Conservation (phyloP, 805 yeast species). For the Zygotorulaspora florentina region DNA sequence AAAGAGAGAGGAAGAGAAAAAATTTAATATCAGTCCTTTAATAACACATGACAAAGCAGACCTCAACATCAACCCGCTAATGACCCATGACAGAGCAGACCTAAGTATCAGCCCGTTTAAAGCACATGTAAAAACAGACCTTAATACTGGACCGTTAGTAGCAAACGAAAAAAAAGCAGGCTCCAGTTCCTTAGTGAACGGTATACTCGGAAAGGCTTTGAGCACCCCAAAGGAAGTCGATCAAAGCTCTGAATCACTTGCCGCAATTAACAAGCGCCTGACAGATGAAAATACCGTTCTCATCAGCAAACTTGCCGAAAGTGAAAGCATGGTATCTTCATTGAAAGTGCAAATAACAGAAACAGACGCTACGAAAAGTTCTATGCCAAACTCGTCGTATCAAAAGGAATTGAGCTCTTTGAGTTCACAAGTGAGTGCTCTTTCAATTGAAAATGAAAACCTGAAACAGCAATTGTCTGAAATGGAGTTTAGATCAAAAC, state of each 20-base stretch:
- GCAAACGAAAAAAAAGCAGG: no score
- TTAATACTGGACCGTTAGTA: no score
- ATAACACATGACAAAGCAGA: no score
- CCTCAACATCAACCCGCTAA: no score
- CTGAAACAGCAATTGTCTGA: conserved; percentile 38
- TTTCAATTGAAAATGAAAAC: conserved; percentile 34
- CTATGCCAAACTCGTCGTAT: conserved; percentile 1
- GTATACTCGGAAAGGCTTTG: not conserved
- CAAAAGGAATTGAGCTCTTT: conserved; percentile 26
- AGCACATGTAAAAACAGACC: no score
- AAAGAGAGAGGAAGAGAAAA: not conserved
- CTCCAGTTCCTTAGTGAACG: not conserved
- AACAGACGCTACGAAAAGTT: not conserved
- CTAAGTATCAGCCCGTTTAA: no score
- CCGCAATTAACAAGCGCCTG: not conserved
- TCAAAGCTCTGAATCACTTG: not conserved
- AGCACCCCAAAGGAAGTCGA: not conserved
- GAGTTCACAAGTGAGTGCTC: conserved; percentile 24
- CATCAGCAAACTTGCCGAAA: not conserved
- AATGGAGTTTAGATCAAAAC: conserved; percentile 45
- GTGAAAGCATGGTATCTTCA: not conserved
- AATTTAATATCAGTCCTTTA: no score
- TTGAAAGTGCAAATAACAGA: conserved; percentile 12
- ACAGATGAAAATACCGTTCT: not conserved
- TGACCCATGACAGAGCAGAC: no score